Percentiles rank a stretch among this genome's conserved stretches.
Conservation (phyloP, 306 rosid species). For the Sesbania bispinosa region DNA sequence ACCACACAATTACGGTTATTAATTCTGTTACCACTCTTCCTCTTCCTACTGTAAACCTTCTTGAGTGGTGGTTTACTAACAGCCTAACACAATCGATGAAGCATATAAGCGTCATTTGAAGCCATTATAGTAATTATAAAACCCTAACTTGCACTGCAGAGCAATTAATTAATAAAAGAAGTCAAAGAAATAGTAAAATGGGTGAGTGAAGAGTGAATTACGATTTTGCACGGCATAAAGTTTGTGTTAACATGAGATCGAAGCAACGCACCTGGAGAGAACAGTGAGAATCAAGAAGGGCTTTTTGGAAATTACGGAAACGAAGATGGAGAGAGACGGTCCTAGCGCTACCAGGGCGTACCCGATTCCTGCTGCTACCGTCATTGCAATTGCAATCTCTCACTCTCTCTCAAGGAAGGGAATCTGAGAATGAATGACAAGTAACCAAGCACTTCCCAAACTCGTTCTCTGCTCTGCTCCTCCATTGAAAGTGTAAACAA, state of each 20-base stretch:
- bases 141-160: background rate
- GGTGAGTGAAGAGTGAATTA: background rate
- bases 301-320: slow-evolving; percentile 74
- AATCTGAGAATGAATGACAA: background rate
- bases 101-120: background rate
- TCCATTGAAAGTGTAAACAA: background rate
- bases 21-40: no score
- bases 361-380: slow-evolving; percentile 84
- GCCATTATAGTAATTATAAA: background rate
- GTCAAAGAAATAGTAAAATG: background rate
- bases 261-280: slow-evolving; percentile 61
- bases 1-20: no score
- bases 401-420: background rate
- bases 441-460: slow-evolving; percentile 2
- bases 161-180: background rate
- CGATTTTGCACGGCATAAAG: background rate
- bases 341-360: slow-evolving; percentile 83
- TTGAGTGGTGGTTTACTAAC: no score
- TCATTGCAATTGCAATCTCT: slow-evolving; percentile 41
- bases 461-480: background rate
- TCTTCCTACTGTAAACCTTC: no score
- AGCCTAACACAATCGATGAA: background rate
- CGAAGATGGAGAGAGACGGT: slow-evolving; percentile 82
- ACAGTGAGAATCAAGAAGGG: slow-evolving; percentile 90
- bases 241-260: background rate